Evolutionary conservation across 2,329 filamentous ascomycete genomes (phyloP).

Genomic region (Zasmidium citrigriseum): DNA sequence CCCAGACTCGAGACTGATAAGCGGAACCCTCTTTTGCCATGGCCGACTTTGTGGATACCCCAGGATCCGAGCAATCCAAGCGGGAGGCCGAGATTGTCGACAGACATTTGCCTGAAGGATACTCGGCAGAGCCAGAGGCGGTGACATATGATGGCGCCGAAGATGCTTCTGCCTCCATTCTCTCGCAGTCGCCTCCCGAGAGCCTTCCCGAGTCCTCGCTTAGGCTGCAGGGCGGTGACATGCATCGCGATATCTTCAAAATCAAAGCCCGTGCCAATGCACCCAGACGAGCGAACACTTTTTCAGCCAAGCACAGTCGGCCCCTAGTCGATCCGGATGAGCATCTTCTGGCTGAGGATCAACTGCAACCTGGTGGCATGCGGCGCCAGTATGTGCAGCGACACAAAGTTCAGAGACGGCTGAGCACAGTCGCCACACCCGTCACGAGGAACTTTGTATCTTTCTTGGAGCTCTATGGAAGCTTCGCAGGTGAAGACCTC

Average conservation of each 20-base stretch:
- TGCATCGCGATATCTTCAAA: slow-evolving; percentile 76
- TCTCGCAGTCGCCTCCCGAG: slow-evolving; percentile 9
- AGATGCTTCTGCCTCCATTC: slow-evolving; percentile 6
- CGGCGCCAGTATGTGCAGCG: slow-evolving; percentile 53
- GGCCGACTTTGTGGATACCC: slow-evolving; percentile 19
- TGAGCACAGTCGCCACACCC: slow-evolving; percentile 49
- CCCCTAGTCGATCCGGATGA: slow-evolving; percentile 9
- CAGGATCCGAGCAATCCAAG: slow-evolving; percentile 20
- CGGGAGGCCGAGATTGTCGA: slow-evolving; percentile 36
- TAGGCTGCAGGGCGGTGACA: slow-evolving; percentile 72
- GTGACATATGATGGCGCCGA: slow-evolving; percentile 21
- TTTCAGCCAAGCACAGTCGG: slow-evolving; percentile 51
- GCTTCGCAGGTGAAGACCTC: slow-evolving; percentile 73
- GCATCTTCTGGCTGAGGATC: slow-evolving; percentile 44
- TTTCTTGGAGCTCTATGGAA: slow-evolving; percentile 74
- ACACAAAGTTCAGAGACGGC: slow-evolving; percentile 44
- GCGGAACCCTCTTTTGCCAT: not conserved
- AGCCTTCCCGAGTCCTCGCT: slow-evolving; percentile 62
- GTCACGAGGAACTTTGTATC: slow-evolving; percentile 72
- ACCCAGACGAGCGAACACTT: slow-evolving; percentile 62
- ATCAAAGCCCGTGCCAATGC: slow-evolving; percentile 61
- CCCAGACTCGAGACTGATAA: slow-evolving; percentile 1
- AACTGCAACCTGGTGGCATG: slow-evolving; percentile 55
- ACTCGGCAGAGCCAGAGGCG: slow-evolving; percentile 33
- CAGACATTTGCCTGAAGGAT: slow-evolving; percentile 37